These are phyloP conservation scores for Mortierella sp. DNA, from an alignment of 371 early-diverging fungal species.

Conservation along the genomic window DNA sequence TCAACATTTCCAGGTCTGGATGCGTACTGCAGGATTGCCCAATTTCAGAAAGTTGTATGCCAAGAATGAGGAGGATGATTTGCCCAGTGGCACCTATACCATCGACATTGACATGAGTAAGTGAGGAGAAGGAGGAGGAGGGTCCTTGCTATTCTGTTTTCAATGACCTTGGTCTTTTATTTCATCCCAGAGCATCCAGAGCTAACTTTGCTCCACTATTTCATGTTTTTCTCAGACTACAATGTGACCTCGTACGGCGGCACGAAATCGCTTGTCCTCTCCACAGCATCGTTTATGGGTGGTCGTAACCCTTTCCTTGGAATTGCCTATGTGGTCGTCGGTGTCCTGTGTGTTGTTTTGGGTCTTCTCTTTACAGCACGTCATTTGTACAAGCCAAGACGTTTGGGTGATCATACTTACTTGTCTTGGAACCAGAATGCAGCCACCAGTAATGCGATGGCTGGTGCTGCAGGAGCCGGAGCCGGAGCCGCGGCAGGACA, in stretches of 20 bases:
- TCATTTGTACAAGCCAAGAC: constrained; percentile 91
- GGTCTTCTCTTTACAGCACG: constrained; percentile 87
- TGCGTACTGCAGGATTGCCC: constrained; percentile 96
- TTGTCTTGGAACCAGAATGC: constrained; percentile 92
- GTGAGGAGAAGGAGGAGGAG: constrained; percentile 9
- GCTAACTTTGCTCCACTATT: background rate
- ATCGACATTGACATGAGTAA: constrained; percentile 74
- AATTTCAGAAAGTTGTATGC: constrained; percentile 97
- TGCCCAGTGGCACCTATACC: constrained; percentile 72
- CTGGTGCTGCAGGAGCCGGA: constrained; percentile 14
- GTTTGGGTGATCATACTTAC: constrained; percentile 93
- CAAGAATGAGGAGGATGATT: constrained; percentile 66
- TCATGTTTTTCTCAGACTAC: constrained; percentile 67
- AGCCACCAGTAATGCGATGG: constrained; percentile 56
- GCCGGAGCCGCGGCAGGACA: background rate
- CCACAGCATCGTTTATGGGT: constrained; percentile 92
- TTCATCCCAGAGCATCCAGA: background rate
- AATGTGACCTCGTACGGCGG: constrained; percentile 85
- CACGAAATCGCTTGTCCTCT: constrained; percentile 91
- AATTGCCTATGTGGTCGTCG: constrained; percentile 91
- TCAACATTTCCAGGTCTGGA: constrained; percentile 98
- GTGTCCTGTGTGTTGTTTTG: constrained; percentile 83
- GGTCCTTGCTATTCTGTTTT: background rate
- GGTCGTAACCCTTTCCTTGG: constrained; percentile 96
- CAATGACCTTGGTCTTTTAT: constrained; percentile 6